Evolutionary conservation across 441 rosid species (phyloP).

Genomic region (Daphne laureola): DNA sequence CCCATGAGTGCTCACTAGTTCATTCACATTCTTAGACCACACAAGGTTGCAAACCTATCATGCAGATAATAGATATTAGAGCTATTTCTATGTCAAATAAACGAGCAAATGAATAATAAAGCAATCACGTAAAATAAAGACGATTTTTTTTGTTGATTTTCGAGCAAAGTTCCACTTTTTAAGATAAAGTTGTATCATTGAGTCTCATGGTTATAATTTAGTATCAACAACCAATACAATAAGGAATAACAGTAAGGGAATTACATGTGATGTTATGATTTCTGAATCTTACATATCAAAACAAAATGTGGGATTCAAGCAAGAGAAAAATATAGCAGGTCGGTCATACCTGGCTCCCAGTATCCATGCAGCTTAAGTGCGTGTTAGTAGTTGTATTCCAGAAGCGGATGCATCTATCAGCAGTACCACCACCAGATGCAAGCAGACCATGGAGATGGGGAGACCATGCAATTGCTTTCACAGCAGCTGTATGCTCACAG

Average conservation of each 20-base stretch:
- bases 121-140: no score
- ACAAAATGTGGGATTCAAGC: neutral
- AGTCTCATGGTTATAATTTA: no score
- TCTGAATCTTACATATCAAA: no score
- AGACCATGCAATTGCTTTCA: slow-evolving; percentile 98
- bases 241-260: no score
- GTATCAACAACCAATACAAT: no score
- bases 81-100: no score
- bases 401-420: slow-evolving; percentile 89
- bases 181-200: no score
- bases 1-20: slow-evolving; percentile 94
- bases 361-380: slow-evolving; percentile 83
- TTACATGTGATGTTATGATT: no score
- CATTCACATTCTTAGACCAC: slow-evolving; percentile 95
- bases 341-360: slow-evolving; percentile 73
- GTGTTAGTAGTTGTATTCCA: slow-evolving; percentile 96
- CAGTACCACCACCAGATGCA: slow-evolving; percentile 98
- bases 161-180: no score
- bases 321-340: slow-evolving; percentile 1
- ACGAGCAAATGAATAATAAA: no score
- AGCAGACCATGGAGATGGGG: slow-evolving; percentile 98
- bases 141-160: no score
- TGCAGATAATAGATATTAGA: slow-evolving; percentile 9
- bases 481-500: slow-evolving; percentile 94
- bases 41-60: slow-evolving; percentile 88